These are phyloP conservation scores for Penicillium sumatraense DNA, from an alignment of 2,329 filamentous ascomycete genomes.

Conservation along the genomic window DNA sequence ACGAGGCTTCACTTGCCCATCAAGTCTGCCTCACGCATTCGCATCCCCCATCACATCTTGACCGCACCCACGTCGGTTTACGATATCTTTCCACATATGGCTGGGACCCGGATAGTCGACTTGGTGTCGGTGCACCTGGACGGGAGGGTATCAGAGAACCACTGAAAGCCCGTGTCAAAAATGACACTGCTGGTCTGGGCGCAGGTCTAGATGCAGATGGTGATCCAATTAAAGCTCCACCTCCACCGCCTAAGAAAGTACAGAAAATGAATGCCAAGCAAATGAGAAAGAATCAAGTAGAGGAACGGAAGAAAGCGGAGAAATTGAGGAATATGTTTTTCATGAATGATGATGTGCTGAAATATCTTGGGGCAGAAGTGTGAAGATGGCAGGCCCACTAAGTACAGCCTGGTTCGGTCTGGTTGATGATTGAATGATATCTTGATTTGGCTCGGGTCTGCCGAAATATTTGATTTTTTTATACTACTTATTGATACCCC, in stretches of 20 bases:
- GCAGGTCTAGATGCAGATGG: slow-evolving; percentile 43
- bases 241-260: slow-evolving; percentile 46
- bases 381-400: background rate
- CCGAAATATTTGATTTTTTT: background rate
- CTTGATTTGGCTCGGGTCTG: too few relatives aligned
- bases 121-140: slow-evolving; percentile 71
- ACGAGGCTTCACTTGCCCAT: slow-evolving; percentile 59
- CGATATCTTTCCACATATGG: slow-evolving; percentile 62
- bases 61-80: slow-evolving; percentile 60
- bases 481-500: background rate
- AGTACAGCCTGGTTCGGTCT: background rate
- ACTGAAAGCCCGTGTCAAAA: slow-evolving; percentile 72
- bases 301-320: slow-evolving; percentile 66
- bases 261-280: slow-evolving; percentile 71
- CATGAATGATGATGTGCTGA: slow-evolving; percentile 73
- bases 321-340: slow-evolving; percentile 74
- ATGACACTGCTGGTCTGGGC: slow-evolving; percentile 76
- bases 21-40: slow-evolving; percentile 62
- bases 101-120: slow-evolving; percentile 65
- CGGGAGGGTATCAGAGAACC: slow-evolving; percentile 74
- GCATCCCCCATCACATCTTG: slow-evolving; percentile 62
- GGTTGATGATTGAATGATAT: too few relatives aligned
- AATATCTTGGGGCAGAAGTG: slow-evolving; percentile 63
- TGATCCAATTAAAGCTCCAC: slow-evolving; percentile 30
- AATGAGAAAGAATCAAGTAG: slow-evolving; percentile 63